Conservation (phyloP, 2,329 filamentous ascomycete genomes). For the Aureobasidium sp. region DNA sequence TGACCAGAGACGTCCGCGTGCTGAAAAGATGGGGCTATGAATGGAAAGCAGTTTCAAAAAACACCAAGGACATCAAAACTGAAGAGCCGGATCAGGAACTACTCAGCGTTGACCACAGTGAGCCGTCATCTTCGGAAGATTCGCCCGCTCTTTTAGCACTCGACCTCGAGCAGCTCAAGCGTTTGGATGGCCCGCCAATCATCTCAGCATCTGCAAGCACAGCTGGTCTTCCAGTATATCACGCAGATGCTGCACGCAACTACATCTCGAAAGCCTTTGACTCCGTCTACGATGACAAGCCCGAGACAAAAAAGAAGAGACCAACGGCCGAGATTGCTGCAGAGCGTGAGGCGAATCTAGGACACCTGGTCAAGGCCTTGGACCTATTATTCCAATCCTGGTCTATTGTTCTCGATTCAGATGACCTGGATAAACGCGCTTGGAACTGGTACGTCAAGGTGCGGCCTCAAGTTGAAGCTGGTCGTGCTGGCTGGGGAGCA, state of each 20-base stretch:
- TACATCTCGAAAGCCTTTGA: slow-evolving; percentile 56
- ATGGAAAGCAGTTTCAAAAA: slow-evolving; percentile 40
- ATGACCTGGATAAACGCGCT: slow-evolving; percentile 67
- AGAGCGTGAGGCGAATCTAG: slow-evolving; percentile 64
- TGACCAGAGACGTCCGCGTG: slow-evolving; percentile 67
- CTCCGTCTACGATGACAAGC: slow-evolving; percentile 26
- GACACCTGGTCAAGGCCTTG: slow-evolving; percentile 62
- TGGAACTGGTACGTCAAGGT: slow-evolving; percentile 78
- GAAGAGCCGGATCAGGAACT: slow-evolving; percentile 11
- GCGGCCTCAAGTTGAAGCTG: slow-evolving; percentile 67
- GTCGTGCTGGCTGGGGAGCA: slow-evolving; percentile 73
- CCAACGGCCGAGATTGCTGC: slow-evolving; percentile 44
- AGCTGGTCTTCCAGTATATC: slow-evolving; percentile 62
- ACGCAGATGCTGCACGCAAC: slow-evolving; percentile 59
- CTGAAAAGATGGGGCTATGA: slow-evolving; percentile 72
- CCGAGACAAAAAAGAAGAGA: slow-evolving; percentile 39
- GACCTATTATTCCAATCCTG: slow-evolving; percentile 69
- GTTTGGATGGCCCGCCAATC: slow-evolving; percentile 21
- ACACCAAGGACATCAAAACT: slow-evolving; percentile 13
- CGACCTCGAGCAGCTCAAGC: slow-evolving; percentile 50
- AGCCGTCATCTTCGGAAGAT: slow-evolving; percentile 22
- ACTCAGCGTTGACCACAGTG: neutral
- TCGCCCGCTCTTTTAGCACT: slow-evolving; percentile 52
- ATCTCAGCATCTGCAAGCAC: slow-evolving; percentile 23
- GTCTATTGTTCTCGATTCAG: slow-evolving; percentile 50